A percentile compares a stretch with the other conserved stretches of the same genome.
These are phyloP conservation scores for Sambucus nigra DNA, from an alignment of 129 eudicot genomes.

Conservation along the genomic window DNA sequence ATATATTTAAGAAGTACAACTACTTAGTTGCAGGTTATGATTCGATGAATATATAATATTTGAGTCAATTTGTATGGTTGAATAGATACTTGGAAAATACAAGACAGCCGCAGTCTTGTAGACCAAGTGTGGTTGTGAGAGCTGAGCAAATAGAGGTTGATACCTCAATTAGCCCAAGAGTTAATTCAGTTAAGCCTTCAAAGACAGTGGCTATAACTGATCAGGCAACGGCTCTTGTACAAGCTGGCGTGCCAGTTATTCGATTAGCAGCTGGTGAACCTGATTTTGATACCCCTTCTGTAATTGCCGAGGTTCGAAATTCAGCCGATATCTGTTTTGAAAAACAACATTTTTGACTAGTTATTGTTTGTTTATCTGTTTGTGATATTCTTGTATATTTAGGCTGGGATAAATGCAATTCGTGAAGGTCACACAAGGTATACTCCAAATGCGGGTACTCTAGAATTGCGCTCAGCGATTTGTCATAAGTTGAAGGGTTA, in stretches of 20 bases:
- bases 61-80: not conserved
- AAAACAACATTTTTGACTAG: too few species aligned
- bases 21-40: too few species aligned
- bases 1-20: too few species aligned
- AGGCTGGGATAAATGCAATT: constrained; percentile 91
- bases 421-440: constrained; percentile 90
- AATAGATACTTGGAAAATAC: not conserved
- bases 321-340: too few species aligned
- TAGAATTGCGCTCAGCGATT: constrained; percentile 78
- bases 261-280: constrained; percentile 97
- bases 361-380: not conserved
- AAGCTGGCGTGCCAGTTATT: constrained; percentile 97
- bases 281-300: constrained; percentile 87
- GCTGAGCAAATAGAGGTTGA: constrained; percentile 61
- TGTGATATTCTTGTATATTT: constrained; percentile 1
- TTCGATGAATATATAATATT: too few species aligned
- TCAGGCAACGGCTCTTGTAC: constrained; percentile 88
- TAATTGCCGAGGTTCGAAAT: constrained; percentile 52
- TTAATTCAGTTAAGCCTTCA: constrained; percentile 86
- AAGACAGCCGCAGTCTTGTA: not conserved
- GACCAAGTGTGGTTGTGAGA: not conserved
- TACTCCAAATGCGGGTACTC: constrained; percentile 91
- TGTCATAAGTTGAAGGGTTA: constrained; percentile 77
- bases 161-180: constrained; percentile 78
- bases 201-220: constrained; percentile 91